phyloP scores from a whole-genome alignment of 129 eudicot species.

The Helichrysum umbraculigerum region DNA sequence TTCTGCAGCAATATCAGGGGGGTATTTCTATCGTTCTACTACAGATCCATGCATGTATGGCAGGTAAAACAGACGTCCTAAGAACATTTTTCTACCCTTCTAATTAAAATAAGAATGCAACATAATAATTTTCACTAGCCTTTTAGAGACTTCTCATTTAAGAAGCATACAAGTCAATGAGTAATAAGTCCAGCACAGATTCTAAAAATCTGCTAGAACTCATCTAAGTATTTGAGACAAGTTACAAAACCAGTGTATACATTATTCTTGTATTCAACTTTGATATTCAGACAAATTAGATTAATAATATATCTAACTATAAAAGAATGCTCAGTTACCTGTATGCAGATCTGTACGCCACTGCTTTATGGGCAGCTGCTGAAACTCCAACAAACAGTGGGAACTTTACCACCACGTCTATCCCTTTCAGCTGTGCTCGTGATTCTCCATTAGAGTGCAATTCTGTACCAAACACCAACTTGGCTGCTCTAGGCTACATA shows the following conservation, averaged over 20 bases:
- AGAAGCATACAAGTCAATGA: not conserved
- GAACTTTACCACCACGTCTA: conserved; percentile 52
- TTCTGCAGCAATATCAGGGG: conserved; percentile 88
- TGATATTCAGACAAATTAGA: not conserved
- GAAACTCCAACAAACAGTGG: conserved; percentile 80
- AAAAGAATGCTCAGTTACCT: conserved; percentile 52
- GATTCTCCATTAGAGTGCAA: conserved; percentile 67
- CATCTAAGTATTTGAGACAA: not conserved
- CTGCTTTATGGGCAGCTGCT: conserved; percentile 66
- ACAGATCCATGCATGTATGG: conserved; percentile 91
- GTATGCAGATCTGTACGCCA: conserved; percentile 77
- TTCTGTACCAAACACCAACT: conserved; percentile 54
- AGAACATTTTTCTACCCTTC: not conserved
- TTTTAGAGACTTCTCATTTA: not conserved
- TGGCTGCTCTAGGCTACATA: conserved; percentile 65
- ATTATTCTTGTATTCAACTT: not conserved
- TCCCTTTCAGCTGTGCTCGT: conserved; percentile 72
- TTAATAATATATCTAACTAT: conserved; percentile 18
- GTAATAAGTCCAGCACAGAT: too few relatives aligned
- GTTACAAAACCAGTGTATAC: not conserved
- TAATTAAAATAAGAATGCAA: not conserved
- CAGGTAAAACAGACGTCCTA: conserved; percentile 43
- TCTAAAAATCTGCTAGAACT: too few relatives aligned
- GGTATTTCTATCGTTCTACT: conserved; percentile 69
- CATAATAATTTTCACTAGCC: not conserved